Evolutionary conservation across 2,329 filamentous ascomycete species (phyloP), one percentile per base, ranked within the genome.

Genomic region (Trichophyton mentagrophytes): DNA sequence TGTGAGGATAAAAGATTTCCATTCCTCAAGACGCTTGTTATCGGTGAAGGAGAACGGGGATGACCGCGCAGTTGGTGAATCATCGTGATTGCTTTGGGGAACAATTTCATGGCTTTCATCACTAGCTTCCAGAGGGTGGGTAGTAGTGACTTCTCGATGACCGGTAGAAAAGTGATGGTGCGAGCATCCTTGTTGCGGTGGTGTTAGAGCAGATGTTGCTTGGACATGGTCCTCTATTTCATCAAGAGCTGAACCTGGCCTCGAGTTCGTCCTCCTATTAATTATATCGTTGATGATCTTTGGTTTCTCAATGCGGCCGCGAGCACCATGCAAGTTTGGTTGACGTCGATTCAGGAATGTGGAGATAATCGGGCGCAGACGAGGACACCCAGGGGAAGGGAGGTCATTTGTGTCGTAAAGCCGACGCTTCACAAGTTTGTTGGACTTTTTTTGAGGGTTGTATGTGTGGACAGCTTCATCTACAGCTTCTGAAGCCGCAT

Each of bases 251-350:
- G 51, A 33, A 7, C 11, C 30, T 20, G 51, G 27, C 20, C 13
- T 27, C 4, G 51, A 13, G 17, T 36, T 55, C 4, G 8, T 13
- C 1, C n/a, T 33, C 17, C 22, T n/a, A 38, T 62, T 62, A 40
- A 57, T 60, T 8, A 60, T 59, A 27, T 60, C 51, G 9, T 57
- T 51, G 25, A 60, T 58, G 9, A 38, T 53, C 15, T 57, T 63
- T 7, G 60, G 58, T 25, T 65, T 65, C 38, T 60, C 61, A 22
- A 65, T 58, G 27, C 62, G 61, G 36, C 57, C 58, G 20, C 46
- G 61, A 9, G 57, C 27, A 27, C 40, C 61, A 20, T 62, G 47
- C 3, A 61, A 55, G 20, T 61, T 64, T 33, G 63, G 55, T 30
- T 62, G 64, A 27, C 58, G 57, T 2, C 38, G 58, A 33, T 55